These are phyloP conservation scores for Parsonsia alboflavescens DNA, from an alignment of 257 asterid species.

Conservation along the genomic window DNA sequence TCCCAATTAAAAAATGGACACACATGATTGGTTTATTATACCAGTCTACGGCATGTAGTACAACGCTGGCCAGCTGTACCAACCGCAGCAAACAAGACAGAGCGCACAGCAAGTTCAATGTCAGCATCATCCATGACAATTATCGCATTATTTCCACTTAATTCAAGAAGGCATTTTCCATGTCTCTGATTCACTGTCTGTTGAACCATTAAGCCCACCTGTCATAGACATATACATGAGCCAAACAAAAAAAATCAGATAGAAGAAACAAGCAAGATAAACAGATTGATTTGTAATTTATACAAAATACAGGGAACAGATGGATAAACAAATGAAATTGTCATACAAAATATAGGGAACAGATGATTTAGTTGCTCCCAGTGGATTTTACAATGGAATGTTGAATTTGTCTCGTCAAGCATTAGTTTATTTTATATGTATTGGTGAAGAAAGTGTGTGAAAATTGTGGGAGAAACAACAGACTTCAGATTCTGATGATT, in stretches of 20 bases:
- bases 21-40: constrained; percentile 23
- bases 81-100: constrained; percentile 94
- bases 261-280: not conserved
- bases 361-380: not conserved
- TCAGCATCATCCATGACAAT: constrained; percentile 96
- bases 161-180: constrained; percentile 89
- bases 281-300: not conserved
- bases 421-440: not conserved
- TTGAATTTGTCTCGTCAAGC: not conserved
- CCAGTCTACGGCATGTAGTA: constrained; percentile 98
- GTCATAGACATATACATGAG: constrained; percentile 19
- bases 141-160: constrained; percentile 96
- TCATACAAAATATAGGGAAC: not conserved
- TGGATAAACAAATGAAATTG: not conserved
- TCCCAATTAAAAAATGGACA: constrained; percentile 4
- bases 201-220: constrained; percentile 96
- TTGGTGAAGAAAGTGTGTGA: not conserved
- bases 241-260: not conserved
- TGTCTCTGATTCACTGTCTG: constrained; percentile 80
- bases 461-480: not conserved
- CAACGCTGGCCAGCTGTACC: constrained; percentile 99
- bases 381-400: not conserved
- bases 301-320: not conserved
- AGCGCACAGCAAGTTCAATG: constrained; percentile 82
- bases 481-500: not conserved